Evolutionary conservation across 2,329 filamentous ascomycete species (phyloP), one percentile per base, ranked within the genome.

Genomic region (Monosporascus sp.): DNA sequence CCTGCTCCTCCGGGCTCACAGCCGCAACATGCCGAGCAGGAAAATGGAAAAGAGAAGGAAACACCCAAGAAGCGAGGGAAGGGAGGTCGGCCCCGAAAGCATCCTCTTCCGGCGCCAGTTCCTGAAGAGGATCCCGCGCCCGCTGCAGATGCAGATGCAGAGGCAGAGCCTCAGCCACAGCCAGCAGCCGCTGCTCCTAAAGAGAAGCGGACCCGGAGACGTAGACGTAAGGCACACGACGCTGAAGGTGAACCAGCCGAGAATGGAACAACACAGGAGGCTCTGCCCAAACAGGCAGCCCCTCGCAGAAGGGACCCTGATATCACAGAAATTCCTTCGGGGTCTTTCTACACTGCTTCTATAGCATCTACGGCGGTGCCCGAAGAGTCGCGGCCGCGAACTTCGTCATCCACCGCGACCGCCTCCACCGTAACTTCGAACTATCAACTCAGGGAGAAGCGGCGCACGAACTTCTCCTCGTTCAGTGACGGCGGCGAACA

Each of bases 401-500:
- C 79, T 0, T 74, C 81, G 2, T 78, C 77, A 0, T 83, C 80
- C 1, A 80, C 77, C 7, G 76, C 73, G 9, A 77, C 76, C 7
- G 69, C 70, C 3, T 75, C 75, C 37, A 80, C 78, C 2, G 70
- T 68, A 4, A 76, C 77, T 50, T 81, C 79, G 0, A 74, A 79
- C 60, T 79, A 79, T 1, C 75, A 63, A n/a, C 60, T 82, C 56
- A 73, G 80, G 4, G 78, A 79, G 28, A 82, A 81, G 64, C 73
- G 78, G 8, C 78, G 78, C 60, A 79, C 79, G 60, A 76, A 78
- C 49, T 81, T 79, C 69, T 72, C 74, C 1, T 26, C 43, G 43
- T 74, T 79, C 5, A 73, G 79, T 44, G 72, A 76, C 8, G 74
- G 76, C 45, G 75, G 70, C 1, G 69, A 68, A 11, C 72, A 15